phyloP scores from a whole-genome alignment of 192 early-diverging fungal species.

The Linnemannia exigua region DNA sequence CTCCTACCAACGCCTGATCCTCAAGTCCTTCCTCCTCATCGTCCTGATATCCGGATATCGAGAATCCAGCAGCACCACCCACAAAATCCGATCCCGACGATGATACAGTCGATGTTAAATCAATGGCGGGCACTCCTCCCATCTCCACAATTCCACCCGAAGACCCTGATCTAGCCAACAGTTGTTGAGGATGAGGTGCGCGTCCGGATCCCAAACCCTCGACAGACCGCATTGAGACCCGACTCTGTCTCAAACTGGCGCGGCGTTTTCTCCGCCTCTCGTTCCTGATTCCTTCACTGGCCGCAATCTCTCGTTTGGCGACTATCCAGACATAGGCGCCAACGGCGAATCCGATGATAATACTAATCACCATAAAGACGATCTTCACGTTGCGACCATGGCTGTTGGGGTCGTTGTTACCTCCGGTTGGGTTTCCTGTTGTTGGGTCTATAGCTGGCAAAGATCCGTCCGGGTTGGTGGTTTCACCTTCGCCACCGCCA shows the following conservation, averaged over 20 bases:
- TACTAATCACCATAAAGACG: constrained; percentile 43
- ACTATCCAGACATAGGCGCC: constrained; percentile 65
- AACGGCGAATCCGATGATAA: constrained; percentile 59
- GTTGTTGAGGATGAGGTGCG: background rate
- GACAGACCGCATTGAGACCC: background rate
- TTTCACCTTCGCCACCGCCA: background rate
- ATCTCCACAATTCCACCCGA: background rate
- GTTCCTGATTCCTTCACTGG: constrained; percentile 44
- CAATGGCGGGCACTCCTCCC: background rate
- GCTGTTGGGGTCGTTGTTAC: background rate
- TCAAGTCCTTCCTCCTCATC: constrained; percentile 27
- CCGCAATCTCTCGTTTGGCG: constrained; percentile 61
- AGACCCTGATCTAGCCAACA: constrained; percentile 28
- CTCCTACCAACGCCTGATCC: constrained; percentile 27
- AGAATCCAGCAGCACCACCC: background rate
- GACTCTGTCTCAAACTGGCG: constrained; percentile 30
- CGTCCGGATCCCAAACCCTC: constrained; percentile 17
- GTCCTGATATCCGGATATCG: constrained; percentile 1
- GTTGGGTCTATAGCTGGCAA: background rate
- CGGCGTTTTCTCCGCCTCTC: constrained; percentile 41
- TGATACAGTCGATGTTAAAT: background rate
- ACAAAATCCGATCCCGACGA: constrained; percentile 21
- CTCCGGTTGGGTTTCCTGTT: background rate
- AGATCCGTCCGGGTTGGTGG: background rate
- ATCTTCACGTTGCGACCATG: constrained; percentile 42